Percentiles rank a stretch among this genome's conserved stretches.
Evolutionary conservation across 495 filamentous ascomycete species (phyloP).

Genomic region (Rhypophila decipiens): DNA sequence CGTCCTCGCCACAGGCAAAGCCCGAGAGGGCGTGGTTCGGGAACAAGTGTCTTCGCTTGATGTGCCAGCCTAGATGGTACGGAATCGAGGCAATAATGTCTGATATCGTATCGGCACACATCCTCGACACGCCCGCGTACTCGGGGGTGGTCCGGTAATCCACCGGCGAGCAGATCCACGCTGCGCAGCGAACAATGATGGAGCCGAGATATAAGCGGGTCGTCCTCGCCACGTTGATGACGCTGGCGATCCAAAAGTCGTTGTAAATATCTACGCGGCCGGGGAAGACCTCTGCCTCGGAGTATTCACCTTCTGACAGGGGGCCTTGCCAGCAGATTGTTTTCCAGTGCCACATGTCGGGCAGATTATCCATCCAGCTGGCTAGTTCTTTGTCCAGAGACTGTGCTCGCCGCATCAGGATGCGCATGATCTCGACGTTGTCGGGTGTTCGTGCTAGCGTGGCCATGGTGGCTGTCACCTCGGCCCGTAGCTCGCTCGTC

Average conservation of each 20-base stretch:
- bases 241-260: constrained; percentile 43
- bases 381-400: constrained; percentile 34
- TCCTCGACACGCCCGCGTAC: constrained; percentile 37
- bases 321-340: constrained; percentile 42
- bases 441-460: constrained; percentile 25
- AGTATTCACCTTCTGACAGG: constrained; percentile 29
- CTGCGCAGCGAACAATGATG: constrained; percentile 42
- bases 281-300: constrained; percentile 40
- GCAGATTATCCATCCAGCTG: constrained; percentile 30
- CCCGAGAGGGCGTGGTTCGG: constrained; percentile 5
- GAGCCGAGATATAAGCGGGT: constrained; percentile 40
- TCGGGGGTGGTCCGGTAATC: constrained; percentile 50
- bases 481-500: constrained; percentile 39
- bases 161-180: constrained; percentile 43
- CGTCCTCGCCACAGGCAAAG: constrained; percentile 34
- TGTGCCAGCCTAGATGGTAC: constrained; percentile 46
- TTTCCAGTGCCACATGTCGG: not conserved
- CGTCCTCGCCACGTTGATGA: constrained; percentile 42
- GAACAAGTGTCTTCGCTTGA: constrained; percentile 15
- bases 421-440: constrained; percentile 31
- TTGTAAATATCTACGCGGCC: constrained; percentile 40
- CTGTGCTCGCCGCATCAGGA: constrained; percentile 37
- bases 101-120: constrained; percentile 36
- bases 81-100: constrained; percentile 48
- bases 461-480: constrained; percentile 34